Evolutionary conservation across 2,329 filamentous ascomycete genomes (phyloP), one percentile per base, ranked within the genome.

Genomic region (Neonectria faginata): DNA sequence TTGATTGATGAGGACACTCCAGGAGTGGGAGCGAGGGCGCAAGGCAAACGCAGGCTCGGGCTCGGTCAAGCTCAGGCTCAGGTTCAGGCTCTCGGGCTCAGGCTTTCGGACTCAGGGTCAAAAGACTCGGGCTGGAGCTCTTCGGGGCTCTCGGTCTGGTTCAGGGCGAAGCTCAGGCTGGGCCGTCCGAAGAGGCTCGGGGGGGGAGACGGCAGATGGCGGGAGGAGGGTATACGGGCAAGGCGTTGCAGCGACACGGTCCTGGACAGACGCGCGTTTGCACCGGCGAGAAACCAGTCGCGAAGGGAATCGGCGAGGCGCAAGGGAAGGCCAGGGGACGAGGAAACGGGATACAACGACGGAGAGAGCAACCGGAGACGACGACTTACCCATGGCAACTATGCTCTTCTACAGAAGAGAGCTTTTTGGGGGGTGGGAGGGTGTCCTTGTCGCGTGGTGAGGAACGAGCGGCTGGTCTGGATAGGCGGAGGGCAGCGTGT

Each of bases 1-100:
- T 74, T 74, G 75, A 74, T 72, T 75, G 75, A 74, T 74, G 69
- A 74, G 64, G 66, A 74, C 72, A 74, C 72, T 74, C 72, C 72
- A 74, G 72, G 72, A 73, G 72, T 73, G 72, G 65, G 65, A 72
- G 63, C 48, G 65, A 45, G 44, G 36, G 60, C 36, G 36, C 36
- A 39, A 39, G 29, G 51, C 47, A 53, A 39, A 44, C 12, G 36
- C 27, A 53, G 55, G 56, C 57, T 54, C 62, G 67, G 64, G 66
- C 54, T 65, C 57, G 58, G 66, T 65, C 67, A 67, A 52, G 57
- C 57, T 45, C 22, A 29, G 9, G 27, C 36, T 61, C 25, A 25
- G 25, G 25, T 25, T 25, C 25, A 25, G 25, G 25, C 25, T 25
- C 25, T 25, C 25, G 25, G 25, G 25, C 5, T 25, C 25, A 25